Base-by-base conservation (phyloP, 352 stramenopile species). In the Phytopythium chamaehyphon region DNA sequence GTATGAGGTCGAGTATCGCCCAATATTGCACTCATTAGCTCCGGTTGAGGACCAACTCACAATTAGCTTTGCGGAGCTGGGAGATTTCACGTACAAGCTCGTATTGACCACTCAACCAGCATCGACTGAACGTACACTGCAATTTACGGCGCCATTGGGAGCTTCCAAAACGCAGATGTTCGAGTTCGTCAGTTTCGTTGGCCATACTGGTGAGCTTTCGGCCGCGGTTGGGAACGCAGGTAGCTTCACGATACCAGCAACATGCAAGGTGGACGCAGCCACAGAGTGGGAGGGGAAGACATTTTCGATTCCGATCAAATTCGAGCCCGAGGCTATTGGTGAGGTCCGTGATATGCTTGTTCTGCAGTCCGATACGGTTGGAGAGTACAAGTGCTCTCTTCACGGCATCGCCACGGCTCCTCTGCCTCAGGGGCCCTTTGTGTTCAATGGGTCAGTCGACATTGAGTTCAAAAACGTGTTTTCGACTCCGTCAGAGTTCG, bases 391-490 rank as follows among this genome's bases (percentile, higher is more conserved):
- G 18, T 96, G 86, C 51, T 67, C 73, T 33, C 69, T 97, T 6
- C 72, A 80, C n/a, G 90, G 90, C 5, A 33, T 89, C 3, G 88
- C 81, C 0, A 72, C 79, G 26, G 73, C 90, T 2, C 82, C 88
- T 2, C 49, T 91, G 3, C 90, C 90, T 2, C 83, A 95, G 49
- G 88, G 90, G 0, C 90, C 89, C 6, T 94, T 93, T 57, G 60
- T 87, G 18, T 78, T 90, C 42, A 52, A 64, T n/a, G 54, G 66
- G 6, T 67, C 59, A 1, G 76, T 72, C 48, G 79, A 93, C 15
- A 85, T 97, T 46, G 75, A 90, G 44, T 97, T 97, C 69, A 85
- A 88, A 42, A 97, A 97, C 58, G 86, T 96, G 1, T 97, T 97
- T 47, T 87, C 71, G 18, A 62, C 66, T 6, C 42, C 72, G 1